Evolutionary conservation across 441 rosid species (phyloP).

Genomic region (Bruguiera hainesii): DNA sequence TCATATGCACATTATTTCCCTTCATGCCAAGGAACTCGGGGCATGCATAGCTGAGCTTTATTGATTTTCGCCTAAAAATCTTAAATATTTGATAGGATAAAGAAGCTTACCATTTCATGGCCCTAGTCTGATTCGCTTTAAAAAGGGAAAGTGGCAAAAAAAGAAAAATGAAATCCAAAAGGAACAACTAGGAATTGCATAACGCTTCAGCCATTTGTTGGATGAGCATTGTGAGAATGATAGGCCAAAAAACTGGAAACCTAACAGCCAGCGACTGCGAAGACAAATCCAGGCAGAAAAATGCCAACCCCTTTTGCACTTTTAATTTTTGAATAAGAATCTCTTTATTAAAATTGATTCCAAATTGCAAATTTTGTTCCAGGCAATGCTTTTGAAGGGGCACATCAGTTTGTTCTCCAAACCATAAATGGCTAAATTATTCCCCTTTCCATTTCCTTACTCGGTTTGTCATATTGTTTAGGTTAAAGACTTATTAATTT

Average conservation of each 20-base stretch:
- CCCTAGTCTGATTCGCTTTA: too few relatives aligned
- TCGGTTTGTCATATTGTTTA: background rate
- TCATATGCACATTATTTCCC: too few relatives aligned
- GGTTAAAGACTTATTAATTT: background rate
- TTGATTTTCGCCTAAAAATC: too few relatives aligned
- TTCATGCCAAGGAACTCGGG: too few relatives aligned
- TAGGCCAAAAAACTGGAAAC: constrained; percentile 6
- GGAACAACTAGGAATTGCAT: background rate
- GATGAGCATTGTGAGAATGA: background rate
- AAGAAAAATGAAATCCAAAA: too few relatives aligned
- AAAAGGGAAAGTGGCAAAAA: too few relatives aligned
- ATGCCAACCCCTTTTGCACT: constrained; percentile 5
- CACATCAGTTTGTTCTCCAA: background rate
- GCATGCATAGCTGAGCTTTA: too few relatives aligned
- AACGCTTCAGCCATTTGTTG: background rate
- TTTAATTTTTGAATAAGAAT: background rate
- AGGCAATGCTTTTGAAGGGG: background rate
- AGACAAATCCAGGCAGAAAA: constrained; percentile 1
- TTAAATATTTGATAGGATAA: too few relatives aligned
- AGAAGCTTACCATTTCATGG: too few relatives aligned
- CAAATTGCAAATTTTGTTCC: too few relatives aligned
- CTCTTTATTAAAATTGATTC: background rate
- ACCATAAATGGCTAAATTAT: background rate
- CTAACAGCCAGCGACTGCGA: constrained; percentile 3
- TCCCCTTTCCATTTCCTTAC: background rate